Base-by-base conservation (phyloP, 768 basidiomycete genomes). In the Galerina marginata region DNA sequence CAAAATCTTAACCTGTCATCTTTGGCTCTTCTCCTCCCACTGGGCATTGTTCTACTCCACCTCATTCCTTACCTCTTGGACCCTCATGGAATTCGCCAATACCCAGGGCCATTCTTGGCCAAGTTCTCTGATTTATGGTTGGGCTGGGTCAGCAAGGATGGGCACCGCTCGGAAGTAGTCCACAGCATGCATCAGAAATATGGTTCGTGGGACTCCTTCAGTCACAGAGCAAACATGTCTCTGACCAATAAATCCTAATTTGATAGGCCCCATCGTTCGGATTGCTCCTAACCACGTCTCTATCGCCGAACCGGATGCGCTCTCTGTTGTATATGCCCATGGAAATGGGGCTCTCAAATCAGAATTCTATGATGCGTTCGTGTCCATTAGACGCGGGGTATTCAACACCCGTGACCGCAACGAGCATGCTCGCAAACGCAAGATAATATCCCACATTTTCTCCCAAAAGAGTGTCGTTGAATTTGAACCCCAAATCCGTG, bases 391-490 rank as follows among this genome's bases (percentile, higher is more conserved):
- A 36, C 83, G 88, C 33, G 89, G 90, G 1, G 76, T 93, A 29
- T 92, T 93, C 83, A 92, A 89, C 72, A 91, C 90, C 15, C 86
- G 92, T 46, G 85, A 90, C 68, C 86, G 92, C 36, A 69, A 74
- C 6, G 91, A 93, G 58, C 94, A 96, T 71, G 82, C 91, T 6
- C 86, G 94, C 44, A 96, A 95, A 76, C 88, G 93, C 77, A 96
- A 96, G 77, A 92, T 97, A 61, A 85, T 96, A 47, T 89, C 92
- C 0, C 86, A 92, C 69, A 89, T 93, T 67, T 92, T 92, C 75
- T 88, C 89, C 1, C 89, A 91, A 70, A 95, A 95, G 78, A 91
- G 75, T 56, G 92, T 96, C 4, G 71, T 92, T 59, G 91, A 93
- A 65, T 96, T 96, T 61, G 93, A 95, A 71, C 91, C 92, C 0